These are phyloP conservation scores for Citrus cavaleriei DNA, from an alignment of 345 rosid genomes.

Conservation along the genomic window DNA sequence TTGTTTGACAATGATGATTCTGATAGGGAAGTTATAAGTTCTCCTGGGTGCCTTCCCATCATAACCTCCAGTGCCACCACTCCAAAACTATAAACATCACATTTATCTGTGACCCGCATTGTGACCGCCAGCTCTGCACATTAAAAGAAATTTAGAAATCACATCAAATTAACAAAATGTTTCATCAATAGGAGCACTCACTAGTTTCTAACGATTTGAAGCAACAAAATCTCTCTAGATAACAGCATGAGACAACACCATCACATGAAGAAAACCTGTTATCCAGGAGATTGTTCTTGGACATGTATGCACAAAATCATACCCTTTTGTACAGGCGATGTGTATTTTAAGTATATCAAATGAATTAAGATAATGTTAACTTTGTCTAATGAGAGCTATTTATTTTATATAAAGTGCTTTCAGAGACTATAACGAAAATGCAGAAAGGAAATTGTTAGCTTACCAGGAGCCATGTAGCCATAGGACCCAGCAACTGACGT, in stretches of 20 bases:
- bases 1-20: conserved; percentile 12
- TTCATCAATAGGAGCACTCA: background rate
- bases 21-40: conserved; percentile 33
- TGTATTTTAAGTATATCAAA: background rate
- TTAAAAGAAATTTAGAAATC: background rate
- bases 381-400: background rate
- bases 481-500: conserved; percentile 58
- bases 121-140: conserved; percentile 40
- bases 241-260: background rate
- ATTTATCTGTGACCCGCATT: conserved; percentile 40
- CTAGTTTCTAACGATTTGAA: background rate
- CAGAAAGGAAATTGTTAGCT: background rate
- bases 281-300: background rate
- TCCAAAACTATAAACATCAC: conserved; percentile 64
- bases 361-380: background rate
- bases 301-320: background rate
- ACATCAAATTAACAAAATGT: background rate
- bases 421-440: background rate
- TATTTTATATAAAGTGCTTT: background rate
- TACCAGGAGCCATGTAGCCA: conserved; percentile 87
- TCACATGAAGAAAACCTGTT: background rate
- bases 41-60: conserved; percentile 72
- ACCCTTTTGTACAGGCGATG: background rate
- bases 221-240: background rate
- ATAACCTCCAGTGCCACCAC: conserved; percentile 56